Evolutionary conservation across 2,329 filamentous ascomycete genomes (phyloP).

Genomic region (Zasmidium cellare): DNA sequence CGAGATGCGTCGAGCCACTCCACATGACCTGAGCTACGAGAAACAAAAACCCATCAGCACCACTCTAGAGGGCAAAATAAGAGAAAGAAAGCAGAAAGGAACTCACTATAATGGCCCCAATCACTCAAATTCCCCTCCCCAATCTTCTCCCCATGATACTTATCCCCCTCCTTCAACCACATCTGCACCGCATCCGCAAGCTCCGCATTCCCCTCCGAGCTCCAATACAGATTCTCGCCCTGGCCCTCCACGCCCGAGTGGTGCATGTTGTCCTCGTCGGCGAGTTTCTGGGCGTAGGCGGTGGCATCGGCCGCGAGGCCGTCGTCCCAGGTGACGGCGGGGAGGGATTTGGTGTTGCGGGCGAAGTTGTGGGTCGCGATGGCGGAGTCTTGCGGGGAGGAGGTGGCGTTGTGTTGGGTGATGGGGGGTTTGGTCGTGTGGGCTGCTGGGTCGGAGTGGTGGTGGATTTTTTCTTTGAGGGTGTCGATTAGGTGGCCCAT

Average conservation of each 20-base stretch:
- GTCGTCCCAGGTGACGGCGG: constrained; percentile 12
- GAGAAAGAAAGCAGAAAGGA: not conserved
- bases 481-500: not conserved
- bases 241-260: constrained; percentile 21
- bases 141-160: constrained; percentile 38
- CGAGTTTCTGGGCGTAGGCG: constrained; percentile 13
- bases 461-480: constrained; percentile 1
- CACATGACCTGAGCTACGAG: constrained; percentile 12
- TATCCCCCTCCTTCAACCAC: constrained; percentile 38
- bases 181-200: constrained; percentile 30
- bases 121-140: constrained; percentile 36
- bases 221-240: constrained; percentile 38
- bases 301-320: constrained; percentile 16
- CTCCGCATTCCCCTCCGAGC: constrained; percentile 16
- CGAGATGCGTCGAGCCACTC: constrained; percentile 12
- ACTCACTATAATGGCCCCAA: constrained; percentile 35
- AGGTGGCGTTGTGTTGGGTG: not conserved
- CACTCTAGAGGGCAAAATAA: not conserved
- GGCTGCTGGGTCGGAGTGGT: not conserved
- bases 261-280: constrained; percentile 7
- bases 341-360: constrained; percentile 2
- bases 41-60: not conserved
- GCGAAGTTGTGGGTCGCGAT: constrained; percentile 8
- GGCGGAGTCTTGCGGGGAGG: not conserved
- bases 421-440: not conserved